Percentiles rank a stretch among this genome's conserved stretches.
phyloP scores from a whole-genome alignment of 768 basidiomycete species.

The Filobasidium floriforme region DNA sequence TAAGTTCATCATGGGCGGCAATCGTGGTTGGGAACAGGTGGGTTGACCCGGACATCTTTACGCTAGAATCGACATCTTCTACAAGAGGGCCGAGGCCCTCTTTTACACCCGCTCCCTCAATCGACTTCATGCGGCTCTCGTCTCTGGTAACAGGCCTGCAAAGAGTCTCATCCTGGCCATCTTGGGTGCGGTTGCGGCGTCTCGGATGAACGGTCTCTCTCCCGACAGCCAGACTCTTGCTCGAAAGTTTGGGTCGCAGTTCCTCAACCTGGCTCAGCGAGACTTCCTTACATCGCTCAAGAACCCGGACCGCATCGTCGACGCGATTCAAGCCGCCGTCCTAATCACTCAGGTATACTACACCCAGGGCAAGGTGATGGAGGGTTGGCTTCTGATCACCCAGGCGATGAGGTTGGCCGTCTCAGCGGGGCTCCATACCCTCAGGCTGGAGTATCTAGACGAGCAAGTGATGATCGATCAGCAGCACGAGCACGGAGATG shows the following conservation, averaged over 20 bases:
- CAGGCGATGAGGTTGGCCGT: constrained; percentile 20
- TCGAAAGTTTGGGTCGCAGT: constrained; percentile 13
- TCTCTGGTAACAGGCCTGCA: constrained; percentile 13
- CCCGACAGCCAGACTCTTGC: constrained; percentile 12
- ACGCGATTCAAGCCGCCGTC: constrained; percentile 15
- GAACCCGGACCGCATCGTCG: constrained; percentile 10
- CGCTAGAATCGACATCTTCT: constrained; percentile 14
- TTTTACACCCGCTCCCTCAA: constrained; percentile 16
- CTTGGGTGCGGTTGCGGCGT: constrained; percentile 5
- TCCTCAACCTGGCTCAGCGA: constrained; percentile 18
- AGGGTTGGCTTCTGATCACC: constrained; percentile 20
- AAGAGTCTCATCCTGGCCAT: constrained; percentile 11
- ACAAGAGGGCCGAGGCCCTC: constrained; percentile 12
- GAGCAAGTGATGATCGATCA: constrained; percentile 3
- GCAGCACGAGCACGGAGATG: background rate
- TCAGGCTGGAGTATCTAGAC: constrained; percentile 11
- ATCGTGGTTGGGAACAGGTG: background rate
- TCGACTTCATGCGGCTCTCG: constrained; percentile 12
- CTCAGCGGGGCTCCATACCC: constrained; percentile 11
- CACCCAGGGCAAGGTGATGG: constrained; percentile 15
- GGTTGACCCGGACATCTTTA: too few species aligned
- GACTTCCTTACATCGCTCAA: constrained; percentile 13
- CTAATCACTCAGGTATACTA: constrained; percentile 16
- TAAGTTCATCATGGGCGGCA: background rate
- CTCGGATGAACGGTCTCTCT: constrained; percentile 9